Percentiles rank a stretch among this genome's conserved stretches.
These are phyloP conservation scores for Pseudopyrenochaeta lycopersici DNA, from an alignment of 2,329 filamentous ascomycete species.

Conservation along the genomic window DNA sequence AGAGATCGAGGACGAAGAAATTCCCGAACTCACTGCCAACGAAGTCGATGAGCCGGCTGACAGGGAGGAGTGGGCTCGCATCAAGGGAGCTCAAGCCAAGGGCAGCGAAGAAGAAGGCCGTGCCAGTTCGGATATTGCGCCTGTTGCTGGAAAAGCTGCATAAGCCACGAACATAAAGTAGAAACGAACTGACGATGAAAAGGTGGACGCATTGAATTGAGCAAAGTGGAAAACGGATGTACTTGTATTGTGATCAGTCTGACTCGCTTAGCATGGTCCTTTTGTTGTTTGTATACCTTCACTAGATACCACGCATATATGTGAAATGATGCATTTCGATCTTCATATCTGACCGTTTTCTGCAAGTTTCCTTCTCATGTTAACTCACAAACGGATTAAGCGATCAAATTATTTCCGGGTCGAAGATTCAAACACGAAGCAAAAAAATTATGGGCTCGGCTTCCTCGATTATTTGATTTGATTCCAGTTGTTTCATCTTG, in stretches of 20 bases:
- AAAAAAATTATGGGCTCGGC: too few relatives aligned
- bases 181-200: not conserved
- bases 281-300: not conserved
- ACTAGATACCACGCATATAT: conserved; percentile 19
- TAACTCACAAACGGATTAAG: too few relatives aligned
- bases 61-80: conserved; percentile 52
- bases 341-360: too few relatives aligned
- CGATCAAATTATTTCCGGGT: too few relatives aligned
- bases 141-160: conserved; percentile 16
- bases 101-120: conserved; percentile 31
- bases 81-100: conserved; percentile 28
- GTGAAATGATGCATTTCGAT: not conserved
- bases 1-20: conserved; percentile 74
- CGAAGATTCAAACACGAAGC: too few relatives aligned
- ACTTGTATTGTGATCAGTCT: not conserved
- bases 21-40: conserved; percentile 54
- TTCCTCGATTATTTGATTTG: too few relatives aligned
- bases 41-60: conserved; percentile 50
- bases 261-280: not conserved
- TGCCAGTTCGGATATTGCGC: conserved; percentile 22
- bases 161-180: not conserved
- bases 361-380: too few relatives aligned
- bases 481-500: too few relatives aligned
- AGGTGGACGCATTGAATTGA: not conserved
- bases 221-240: not conserved